These are phyloP conservation scores for Erythrobasidium hasegawianum DNA, from an alignment of 1,284 basidiomycete genomes.

Conservation along the genomic window DNA sequence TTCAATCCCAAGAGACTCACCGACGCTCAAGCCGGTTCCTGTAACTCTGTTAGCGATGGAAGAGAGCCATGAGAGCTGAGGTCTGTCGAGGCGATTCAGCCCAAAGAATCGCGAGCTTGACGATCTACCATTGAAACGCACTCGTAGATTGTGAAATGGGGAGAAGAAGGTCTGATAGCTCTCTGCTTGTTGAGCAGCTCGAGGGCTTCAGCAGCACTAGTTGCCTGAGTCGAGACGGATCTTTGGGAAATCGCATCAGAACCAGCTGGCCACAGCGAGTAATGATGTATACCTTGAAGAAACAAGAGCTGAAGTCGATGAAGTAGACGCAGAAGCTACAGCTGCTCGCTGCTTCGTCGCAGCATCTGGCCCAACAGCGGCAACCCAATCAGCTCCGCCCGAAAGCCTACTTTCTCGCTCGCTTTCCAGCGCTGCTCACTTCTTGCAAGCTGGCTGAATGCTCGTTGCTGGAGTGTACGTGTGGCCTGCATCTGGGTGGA, in stretches of 20 bases:
- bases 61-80: constrained; percentile 66
- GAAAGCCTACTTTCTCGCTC: too few relatives aligned
- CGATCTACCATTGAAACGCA: neutral
- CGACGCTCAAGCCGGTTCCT: constrained; percentile 69
- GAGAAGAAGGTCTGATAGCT: constrained; percentile 74
- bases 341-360: neutral
- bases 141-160: constrained; percentile 90
- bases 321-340: constrained; percentile 10
- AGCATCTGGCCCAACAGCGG: neutral
- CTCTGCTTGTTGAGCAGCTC: constrained; percentile 82
- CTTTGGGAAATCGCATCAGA: constrained; percentile 46
- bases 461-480: constrained; percentile 30
- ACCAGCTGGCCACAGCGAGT: too few relatives aligned
- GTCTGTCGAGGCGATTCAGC: constrained; percentile 29
- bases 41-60: constrained; percentile 84
- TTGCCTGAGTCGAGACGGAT: constrained; percentile 60
- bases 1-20: constrained; percentile 55
- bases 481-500: constrained; percentile 30
- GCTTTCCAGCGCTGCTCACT: constrained; percentile 24
- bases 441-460: constrained; percentile 32
- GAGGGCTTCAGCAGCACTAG: constrained; percentile 57
- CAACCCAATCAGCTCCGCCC: constrained; percentile 20
- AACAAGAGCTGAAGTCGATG: constrained; percentile 9
- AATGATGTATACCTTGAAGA: constrained; percentile 5
- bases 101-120: neutral